A percentile compares a stretch with the other conserved stretches of the same genome.
Evolutionary conservation across 495 filamentous ascomycete genomes (phyloP).

Genomic region (Bryoglossum gracile): DNA sequence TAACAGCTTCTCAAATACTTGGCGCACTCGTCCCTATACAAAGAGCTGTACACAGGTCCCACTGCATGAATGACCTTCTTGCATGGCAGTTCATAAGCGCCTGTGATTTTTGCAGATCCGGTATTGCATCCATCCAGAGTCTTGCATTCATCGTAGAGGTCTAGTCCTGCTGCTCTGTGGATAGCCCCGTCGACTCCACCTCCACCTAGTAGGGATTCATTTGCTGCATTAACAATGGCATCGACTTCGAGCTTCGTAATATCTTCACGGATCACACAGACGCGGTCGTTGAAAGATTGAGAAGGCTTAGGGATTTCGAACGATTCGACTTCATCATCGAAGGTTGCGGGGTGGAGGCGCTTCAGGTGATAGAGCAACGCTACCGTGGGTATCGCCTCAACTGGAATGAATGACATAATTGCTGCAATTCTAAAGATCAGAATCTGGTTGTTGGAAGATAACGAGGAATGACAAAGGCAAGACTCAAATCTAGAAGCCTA

Average conservation of each 20-base stretch:
- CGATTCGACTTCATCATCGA: neutral
- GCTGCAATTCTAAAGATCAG: constrained; percentile 12
- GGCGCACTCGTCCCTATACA: constrained; percentile 26
- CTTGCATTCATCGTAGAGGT: constrained; percentile 61
- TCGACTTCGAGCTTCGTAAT: constrained; percentile 77
- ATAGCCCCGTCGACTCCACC: constrained; percentile 88
- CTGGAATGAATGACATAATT: constrained; percentile 20
- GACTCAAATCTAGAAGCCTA: too few relatives aligned
- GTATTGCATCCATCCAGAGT: constrained; percentile 63
- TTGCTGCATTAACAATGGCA: constrained; percentile 92
- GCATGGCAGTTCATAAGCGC: constrained; percentile 66
- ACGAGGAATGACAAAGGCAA: neutral
- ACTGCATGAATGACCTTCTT: constrained; percentile 83
- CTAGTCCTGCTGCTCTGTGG: constrained; percentile 69
- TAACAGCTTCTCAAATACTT: constrained; percentile 64
- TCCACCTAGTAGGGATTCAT: constrained; percentile 68
- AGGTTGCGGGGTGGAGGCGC: constrained; percentile 28
- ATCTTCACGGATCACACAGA: constrained; percentile 66
- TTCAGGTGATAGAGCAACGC: constrained; percentile 51
- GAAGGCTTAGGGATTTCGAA: constrained; percentile 31
- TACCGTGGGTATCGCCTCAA: constrained; percentile 57
- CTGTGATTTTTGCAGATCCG: constrained; percentile 78
- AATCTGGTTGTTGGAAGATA: neutral
- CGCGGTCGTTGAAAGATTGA: constrained; percentile 57
- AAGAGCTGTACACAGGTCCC: constrained; percentile 65